Conservation (phyloP, 352 stramenopile species). For the Albugo candida region DNA sequence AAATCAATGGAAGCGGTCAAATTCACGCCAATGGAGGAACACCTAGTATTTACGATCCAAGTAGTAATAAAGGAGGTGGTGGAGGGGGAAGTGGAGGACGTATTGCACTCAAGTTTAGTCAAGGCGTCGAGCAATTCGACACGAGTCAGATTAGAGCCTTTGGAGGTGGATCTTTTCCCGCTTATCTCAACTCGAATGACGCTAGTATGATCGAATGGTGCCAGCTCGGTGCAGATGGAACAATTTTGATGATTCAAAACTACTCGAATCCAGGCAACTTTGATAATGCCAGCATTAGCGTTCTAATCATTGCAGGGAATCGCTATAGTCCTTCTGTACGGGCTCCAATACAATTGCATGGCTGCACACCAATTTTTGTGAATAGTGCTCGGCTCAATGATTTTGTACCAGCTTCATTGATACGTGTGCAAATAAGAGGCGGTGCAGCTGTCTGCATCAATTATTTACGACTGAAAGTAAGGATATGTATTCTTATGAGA, state of each 20-base stretch:
- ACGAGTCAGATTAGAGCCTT: slow-evolving; percentile 23
- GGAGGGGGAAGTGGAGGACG: slow-evolving; percentile 36
- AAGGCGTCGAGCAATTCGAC: slow-evolving; percentile 18
- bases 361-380: slow-evolving; percentile 54
- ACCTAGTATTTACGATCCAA: slow-evolving; percentile 16
- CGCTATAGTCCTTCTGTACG: too few relatives aligned
- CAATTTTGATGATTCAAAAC: slow-evolving; percentile 25
- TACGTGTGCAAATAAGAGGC: slow-evolving; percentile 43
- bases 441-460: slow-evolving; percentile 36
- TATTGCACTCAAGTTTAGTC: slow-evolving; percentile 24
- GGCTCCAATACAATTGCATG: slow-evolving; percentile 34
- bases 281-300: slow-evolving; percentile 20
- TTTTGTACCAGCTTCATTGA: slow-evolving; percentile 36
- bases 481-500: background rate
- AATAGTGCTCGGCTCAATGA: slow-evolving; percentile 18
- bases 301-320: slow-evolving; percentile 20
- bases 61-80: slow-evolving; percentile 17
- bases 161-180: slow-evolving; percentile 17
- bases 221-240: slow-evolving; percentile 55
- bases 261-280: background rate
- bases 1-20: slow-evolving; percentile 19
- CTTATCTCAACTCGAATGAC: slow-evolving; percentile 1
- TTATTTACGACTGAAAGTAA: slow-evolving; percentile 32
- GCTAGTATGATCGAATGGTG: slow-evolving; percentile 33
- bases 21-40: slow-evolving; percentile 35